Percentiles rank a stretch among this genome's conserved stretches.
phyloP scores from a whole-genome alignment of 495 filamentous ascomycete genomes.

The Podospora sp. region DNA sequence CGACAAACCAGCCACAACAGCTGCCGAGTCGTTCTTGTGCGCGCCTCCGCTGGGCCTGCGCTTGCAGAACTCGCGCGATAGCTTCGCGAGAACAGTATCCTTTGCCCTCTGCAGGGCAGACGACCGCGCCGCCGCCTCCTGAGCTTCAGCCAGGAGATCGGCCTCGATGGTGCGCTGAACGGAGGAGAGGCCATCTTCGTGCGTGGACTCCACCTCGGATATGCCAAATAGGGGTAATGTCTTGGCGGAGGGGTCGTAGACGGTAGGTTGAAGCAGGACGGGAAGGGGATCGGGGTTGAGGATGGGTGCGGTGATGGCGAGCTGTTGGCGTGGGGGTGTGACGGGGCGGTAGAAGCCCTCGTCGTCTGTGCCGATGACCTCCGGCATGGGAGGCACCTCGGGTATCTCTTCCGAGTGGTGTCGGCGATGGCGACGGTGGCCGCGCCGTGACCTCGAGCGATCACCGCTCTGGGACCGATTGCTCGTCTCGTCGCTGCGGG shows the following conservation, averaged over 20 bases:
- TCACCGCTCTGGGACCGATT: constrained; percentile 25
- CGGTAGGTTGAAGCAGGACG: constrained; percentile 45
- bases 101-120: constrained; percentile 48
- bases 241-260: constrained; percentile 49
- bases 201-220: background rate
- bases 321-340: constrained; percentile 33
- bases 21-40: constrained; percentile 32
- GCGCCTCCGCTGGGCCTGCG: background rate
- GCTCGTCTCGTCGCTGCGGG: constrained; percentile 34
- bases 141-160: constrained; percentile 41
- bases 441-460: constrained; percentile 13
- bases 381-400: constrained; percentile 31
- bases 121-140: constrained; percentile 44
- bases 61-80: constrained; percentile 46
- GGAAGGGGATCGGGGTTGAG: constrained; percentile 47
- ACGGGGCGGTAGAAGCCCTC: constrained; percentile 42
- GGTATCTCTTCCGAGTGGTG: constrained; percentile 37
- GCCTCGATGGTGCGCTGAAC: constrained; percentile 47
- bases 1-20: constrained; percentile 29
- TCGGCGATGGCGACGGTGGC: constrained; percentile 25
- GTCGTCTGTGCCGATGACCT: constrained; percentile 45
- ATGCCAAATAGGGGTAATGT: constrained; percentile 28
- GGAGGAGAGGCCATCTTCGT: constrained; percentile 44
- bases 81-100: constrained; percentile 49
- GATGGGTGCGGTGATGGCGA: constrained; percentile 52